Conservation (phyloP, 108 stramenopile species). For the Pseudonitzschia multiseries region DNA sequence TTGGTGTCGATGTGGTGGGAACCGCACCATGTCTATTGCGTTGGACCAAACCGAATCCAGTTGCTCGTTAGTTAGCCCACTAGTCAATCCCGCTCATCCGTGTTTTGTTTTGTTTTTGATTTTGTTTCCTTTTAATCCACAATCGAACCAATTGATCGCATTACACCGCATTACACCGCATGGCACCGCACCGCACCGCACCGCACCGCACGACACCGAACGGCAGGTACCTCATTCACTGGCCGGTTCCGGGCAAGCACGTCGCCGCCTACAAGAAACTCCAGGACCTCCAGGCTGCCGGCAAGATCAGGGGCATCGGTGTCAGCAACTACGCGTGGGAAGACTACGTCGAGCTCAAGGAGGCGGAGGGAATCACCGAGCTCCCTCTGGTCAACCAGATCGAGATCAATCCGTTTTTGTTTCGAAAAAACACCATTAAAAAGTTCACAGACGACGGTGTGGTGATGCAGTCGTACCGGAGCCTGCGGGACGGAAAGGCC, state of each 20-base stretch:
- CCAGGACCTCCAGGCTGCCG: slow-evolving; percentile 53
- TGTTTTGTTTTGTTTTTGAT: too few relatives aligned
- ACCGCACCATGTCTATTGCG: too few relatives aligned
- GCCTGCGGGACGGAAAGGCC: slow-evolving; percentile 86
- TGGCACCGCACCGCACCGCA: too few relatives aligned
- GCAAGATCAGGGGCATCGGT: slow-evolving; percentile 67
- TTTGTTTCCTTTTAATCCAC: too few relatives aligned
- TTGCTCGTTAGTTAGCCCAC: too few relatives aligned
- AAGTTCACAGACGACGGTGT: slow-evolving; percentile 74
- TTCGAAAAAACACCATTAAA: slow-evolving; percentile 77
- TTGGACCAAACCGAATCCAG: too few relatives aligned
- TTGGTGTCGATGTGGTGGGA: too few relatives aligned
- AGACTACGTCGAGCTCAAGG: slow-evolving; percentile 82
- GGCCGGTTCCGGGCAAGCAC: slow-evolving; percentile 90
- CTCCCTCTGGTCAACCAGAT: slow-evolving; percentile 88
- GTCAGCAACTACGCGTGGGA: slow-evolving; percentile 75
- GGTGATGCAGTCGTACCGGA: slow-evolving; percentile 86
- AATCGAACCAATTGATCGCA: too few relatives aligned
- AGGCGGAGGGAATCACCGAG: slow-evolving; percentile 43
- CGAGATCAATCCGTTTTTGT: slow-evolving; percentile 92
- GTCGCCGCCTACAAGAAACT: slow-evolving; percentile 84
- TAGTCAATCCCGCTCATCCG: too few relatives aligned
- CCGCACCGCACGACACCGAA: too few relatives aligned
- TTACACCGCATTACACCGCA: too few relatives aligned
- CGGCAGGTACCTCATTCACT: slow-evolving; percentile 81